Base-by-base conservation (phyloP, 441 rosid species). In the Eutrema salsugineum region DNA sequence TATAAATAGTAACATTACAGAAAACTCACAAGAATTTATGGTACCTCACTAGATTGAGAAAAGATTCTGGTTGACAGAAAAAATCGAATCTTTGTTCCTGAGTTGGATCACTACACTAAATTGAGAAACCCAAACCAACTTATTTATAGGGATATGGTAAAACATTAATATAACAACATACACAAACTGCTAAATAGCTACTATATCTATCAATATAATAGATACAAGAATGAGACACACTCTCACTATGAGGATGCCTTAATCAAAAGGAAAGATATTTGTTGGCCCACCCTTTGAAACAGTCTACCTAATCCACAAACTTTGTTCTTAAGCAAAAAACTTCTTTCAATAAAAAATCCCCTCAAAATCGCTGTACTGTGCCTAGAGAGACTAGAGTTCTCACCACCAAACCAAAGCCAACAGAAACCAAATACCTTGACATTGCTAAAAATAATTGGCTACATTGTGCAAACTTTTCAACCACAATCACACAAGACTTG, bases 221-320 rank as follows among this genome's bases (percentile, higher is more conserved):
- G n/a, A 9, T 12, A 22, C 6, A 15, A 38, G 53, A 58, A 58
- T n/a, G 72, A 48, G 54, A 73, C 50, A 65, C 50, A 56, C 19
- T 48, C 44, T 57, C 36, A 57, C n/a, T 56, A 55, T 12, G 39
- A 46, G 16, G 43, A 60, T 68, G 59, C 36, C 50, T 36, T 19
- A 44, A 38, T 62, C 38, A 38, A 11, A 75, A 68, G 75, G 27
- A 22, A 22, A 69, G 53, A 76, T 69, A 76, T 70, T 76, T 40
- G 76, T 70, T 76, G 79, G 79, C 62, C 75, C 76, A 76, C 66
- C 19, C 55, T 39, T 35, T 4, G 42, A 70, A 76, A 69, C 79
- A 63, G 19, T 57, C 67, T 65, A 86, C 88, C 84, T 71, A 84
- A 82, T 83, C 82, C 75, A 78, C 32, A 40, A 16, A 33, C 88